Conservation (phyloP, 2,329 filamentous ascomycete genomes). For the Botrytis deweyae region DNA sequence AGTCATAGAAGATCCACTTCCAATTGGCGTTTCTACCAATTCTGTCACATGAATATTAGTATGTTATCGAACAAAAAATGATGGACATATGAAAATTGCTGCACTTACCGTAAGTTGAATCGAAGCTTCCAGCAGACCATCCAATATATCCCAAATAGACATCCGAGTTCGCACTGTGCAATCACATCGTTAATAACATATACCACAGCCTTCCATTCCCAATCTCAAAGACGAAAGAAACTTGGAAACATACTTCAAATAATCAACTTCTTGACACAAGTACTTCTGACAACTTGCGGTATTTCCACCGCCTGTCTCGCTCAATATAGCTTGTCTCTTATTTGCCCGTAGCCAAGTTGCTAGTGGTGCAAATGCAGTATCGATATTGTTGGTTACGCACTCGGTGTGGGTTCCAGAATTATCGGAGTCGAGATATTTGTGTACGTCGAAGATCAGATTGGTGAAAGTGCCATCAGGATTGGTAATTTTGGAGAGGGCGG, state of each 20-base stretch:
- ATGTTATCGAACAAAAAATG: background rate
- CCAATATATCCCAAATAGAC: constrained; percentile 43
- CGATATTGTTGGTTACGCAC: constrained; percentile 55
- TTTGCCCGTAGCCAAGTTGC: constrained; percentile 49
- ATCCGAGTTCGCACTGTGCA: constrained; percentile 39
- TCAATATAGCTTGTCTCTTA: constrained; percentile 51
- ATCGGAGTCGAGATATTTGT: constrained; percentile 60
- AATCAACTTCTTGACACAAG: constrained; percentile 40
- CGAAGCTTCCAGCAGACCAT: constrained; percentile 43
- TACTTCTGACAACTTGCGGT: constrained; percentile 38
- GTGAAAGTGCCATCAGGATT: constrained; percentile 59
- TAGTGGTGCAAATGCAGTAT: constrained; percentile 47
- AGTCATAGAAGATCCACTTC: constrained; percentile 25
- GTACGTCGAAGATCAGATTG: constrained; percentile 58
- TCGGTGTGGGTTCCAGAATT: constrained; percentile 52
- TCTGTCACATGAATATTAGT: constrained; percentile 22
- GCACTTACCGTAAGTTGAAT: constrained; percentile 28
- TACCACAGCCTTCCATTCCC: no score
- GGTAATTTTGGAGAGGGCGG: constrained; percentile 51
- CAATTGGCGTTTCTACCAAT: constrained; percentile 32
- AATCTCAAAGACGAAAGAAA: background rate
- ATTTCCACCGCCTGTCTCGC: constrained; percentile 50
- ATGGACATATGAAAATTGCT: background rate
- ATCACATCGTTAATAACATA: background rate
- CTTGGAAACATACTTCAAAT: constrained; percentile 34